A percentile compares a stretch with the other conserved stretches of the same genome.
Conservation (phyloP, 2,329 filamentous ascomycete genomes). For the Nemania serpens region DNA sequence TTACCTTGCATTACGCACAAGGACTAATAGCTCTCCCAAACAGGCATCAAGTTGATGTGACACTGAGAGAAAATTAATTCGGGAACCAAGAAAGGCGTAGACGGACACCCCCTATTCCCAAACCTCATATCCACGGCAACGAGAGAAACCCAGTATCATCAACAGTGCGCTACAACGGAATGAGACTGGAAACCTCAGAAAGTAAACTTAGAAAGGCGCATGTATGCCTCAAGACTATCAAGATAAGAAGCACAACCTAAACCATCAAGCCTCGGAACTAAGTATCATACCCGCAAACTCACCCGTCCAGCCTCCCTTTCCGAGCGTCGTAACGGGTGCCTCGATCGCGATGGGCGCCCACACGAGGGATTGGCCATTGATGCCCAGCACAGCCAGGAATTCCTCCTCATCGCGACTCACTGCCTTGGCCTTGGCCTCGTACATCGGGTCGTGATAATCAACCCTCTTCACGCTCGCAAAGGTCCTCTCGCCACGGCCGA, state of each 20-base stretch:
- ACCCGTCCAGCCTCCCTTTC: constrained; percentile 43
- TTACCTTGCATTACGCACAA: no score
- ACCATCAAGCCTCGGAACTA: constrained; percentile 30
- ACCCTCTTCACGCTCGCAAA: constrained; percentile 36
- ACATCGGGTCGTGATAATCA: neutral
- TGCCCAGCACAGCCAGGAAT: constrained; percentile 49
- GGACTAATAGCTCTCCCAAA: no score
- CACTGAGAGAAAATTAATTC: no score
- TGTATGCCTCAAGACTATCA: no score
- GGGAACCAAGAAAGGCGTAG: no score
- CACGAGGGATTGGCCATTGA: constrained; percentile 47
- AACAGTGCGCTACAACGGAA: no score
- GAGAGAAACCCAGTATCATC: no score
- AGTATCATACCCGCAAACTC: constrained; percentile 40
- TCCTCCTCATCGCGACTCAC: constrained; percentile 39
- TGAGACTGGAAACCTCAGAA: no score
- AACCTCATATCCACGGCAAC: no score
- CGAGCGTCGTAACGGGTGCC: constrained; percentile 48
- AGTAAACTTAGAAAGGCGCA: no score
- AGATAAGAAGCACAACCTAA: neutral
- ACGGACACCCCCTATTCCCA: no score
- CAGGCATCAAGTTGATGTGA: no score
- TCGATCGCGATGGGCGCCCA: constrained; percentile 52
- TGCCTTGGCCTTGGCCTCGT: constrained; percentile 24
- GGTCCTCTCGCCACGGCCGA: constrained; percentile 41